These are phyloP conservation scores for Sporothrix brasiliensis DNA, from an alignment of 2,329 filamentous ascomycete species.

Conservation along the genomic window DNA sequence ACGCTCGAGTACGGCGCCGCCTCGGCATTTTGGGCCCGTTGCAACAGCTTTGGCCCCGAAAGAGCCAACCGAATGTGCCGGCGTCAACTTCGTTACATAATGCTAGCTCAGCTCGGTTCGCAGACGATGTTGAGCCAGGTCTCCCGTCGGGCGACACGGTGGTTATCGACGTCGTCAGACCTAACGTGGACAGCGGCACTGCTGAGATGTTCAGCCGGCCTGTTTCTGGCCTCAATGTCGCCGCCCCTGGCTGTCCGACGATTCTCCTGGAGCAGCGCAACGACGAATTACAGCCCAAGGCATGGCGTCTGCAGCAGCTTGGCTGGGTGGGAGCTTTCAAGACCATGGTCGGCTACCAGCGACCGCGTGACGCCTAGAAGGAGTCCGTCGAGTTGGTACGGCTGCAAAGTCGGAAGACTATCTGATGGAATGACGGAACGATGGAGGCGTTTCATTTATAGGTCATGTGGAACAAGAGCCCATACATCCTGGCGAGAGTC, in stretches of 20 bases:
- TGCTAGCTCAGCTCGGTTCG: background rate
- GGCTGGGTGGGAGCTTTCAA: slow-evolving; percentile 54
- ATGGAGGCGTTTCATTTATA: background rate
- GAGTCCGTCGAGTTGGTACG: slow-evolving; percentile 33
- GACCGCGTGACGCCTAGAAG: slow-evolving; percentile 35
- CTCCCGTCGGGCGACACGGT: slow-evolving; percentile 30
- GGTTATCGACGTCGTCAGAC: slow-evolving; percentile 33
- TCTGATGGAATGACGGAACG: background rate
- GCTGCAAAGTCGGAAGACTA: background rate
- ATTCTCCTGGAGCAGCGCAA: slow-evolving; percentile 42
- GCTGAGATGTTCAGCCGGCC: slow-evolving; percentile 12
- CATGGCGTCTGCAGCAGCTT: slow-evolving; percentile 50
- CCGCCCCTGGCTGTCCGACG: slow-evolving; percentile 9
- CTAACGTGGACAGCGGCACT: slow-evolving; percentile 4
- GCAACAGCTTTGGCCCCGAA: background rate
- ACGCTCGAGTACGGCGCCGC: background rate
- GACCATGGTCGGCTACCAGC: slow-evolving; percentile 45
- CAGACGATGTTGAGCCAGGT: slow-evolving; percentile 17
- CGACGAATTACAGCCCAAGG: slow-evolving; percentile 41
- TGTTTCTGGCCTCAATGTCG: slow-evolving; percentile 15
- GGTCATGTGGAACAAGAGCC: background rate
- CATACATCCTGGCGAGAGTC: background rate
- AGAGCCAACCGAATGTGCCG: background rate
- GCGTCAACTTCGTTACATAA: background rate
- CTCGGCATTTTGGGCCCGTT: background rate